Conservation (phyloP, 441 rosid species). For the Arabidopsis lyrata region DNA sequence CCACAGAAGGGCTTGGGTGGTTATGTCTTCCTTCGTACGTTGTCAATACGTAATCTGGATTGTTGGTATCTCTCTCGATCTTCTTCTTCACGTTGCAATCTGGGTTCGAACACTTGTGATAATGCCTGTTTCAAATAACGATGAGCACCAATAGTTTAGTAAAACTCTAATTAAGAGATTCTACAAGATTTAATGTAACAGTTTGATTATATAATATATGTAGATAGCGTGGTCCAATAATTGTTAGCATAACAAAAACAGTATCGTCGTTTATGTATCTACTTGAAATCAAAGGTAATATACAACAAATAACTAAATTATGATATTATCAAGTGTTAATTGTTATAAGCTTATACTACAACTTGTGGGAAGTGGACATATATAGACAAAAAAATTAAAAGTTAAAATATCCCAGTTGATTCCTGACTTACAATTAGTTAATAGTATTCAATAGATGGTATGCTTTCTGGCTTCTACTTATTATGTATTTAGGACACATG, state of each 20-base stretch:
- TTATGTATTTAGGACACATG: conserved; percentile 22
- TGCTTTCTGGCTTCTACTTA: background rate
- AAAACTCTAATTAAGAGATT: conserved; percentile 3
- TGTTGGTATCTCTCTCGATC: conserved; percentile 30
- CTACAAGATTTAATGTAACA: background rate
- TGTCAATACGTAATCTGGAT: conserved; percentile 42
- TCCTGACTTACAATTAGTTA: background rate
- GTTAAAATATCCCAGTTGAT: background rate
- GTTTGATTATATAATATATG: conserved; percentile 12
- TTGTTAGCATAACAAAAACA: conserved; percentile 27
- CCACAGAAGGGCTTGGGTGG: conserved; percentile 44
- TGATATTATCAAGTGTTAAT: conserved; percentile 33
- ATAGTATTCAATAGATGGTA: background rate
- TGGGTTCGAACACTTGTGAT: conserved; percentile 41
- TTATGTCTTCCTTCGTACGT: conserved; percentile 44
- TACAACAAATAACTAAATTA: conserved; percentile 27
- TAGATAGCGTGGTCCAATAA: conserved; percentile 27
- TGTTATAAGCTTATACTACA: conserved; percentile 30
- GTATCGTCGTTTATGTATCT: conserved; percentile 17
- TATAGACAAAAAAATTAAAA: background rate
- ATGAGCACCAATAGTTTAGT: conserved; percentile 8
- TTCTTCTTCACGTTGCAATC: conserved; percentile 42
- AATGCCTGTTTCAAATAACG: conserved; percentile 38
- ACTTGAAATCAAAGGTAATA: conserved; percentile 34
- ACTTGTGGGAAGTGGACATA: conserved; percentile 37